Base-by-base conservation (phyloP, 1,139 yeast genomes). In the Candida smagusa region DNA sequence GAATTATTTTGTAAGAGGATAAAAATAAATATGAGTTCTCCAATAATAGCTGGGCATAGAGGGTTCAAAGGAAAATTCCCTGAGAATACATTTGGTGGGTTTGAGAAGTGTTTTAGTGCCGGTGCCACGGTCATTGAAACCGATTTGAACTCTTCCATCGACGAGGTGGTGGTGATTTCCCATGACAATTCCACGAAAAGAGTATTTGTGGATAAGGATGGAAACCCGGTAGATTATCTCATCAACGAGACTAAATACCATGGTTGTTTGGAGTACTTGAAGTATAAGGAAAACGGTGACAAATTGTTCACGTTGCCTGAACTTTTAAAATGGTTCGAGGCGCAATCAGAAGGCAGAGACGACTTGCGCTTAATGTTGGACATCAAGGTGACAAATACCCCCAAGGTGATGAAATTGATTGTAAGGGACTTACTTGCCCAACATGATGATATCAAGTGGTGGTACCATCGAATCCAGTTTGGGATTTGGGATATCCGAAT, bases 401-500 rank as follows among this genome's bases (percentile, higher is more conserved):
- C 81, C 12, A 61, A 71, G 37, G 68, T 89, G 3, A 59, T 82
- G 38, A 68, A 73, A 33, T 67, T 72, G 47, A 63, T 87, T 8
- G 62, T 82, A 22, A 55, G 70, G 21, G 75, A 69, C 23, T 61
- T 88, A 52, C 45, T 70, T 21, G 54, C 61, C 3, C 74, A 75
- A 6, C 65, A 74, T 30, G 53, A 65, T 16, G 81, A 84, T 53
- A 41, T 77, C 28, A 52, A 59, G 11, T 85, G 72, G 63, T 90
- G 97, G 97, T 70, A 73, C 38, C 64, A 69, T 24, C 73, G 77
- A 34, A 63, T 88, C 34, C 81, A 84, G 38, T 77, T 88, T 54
- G 97, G 97, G 0, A 61, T 90, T 25, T 92, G 97, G 97, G 9
- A 77, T 45, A 56, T 82, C 36, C 77, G 76, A 39, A 84, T 84